Evolutionary conservation across 1,139 yeast species (phyloP), one percentile per base, ranked within the genome.

Genomic region (Kodamaea arcana): DNA sequence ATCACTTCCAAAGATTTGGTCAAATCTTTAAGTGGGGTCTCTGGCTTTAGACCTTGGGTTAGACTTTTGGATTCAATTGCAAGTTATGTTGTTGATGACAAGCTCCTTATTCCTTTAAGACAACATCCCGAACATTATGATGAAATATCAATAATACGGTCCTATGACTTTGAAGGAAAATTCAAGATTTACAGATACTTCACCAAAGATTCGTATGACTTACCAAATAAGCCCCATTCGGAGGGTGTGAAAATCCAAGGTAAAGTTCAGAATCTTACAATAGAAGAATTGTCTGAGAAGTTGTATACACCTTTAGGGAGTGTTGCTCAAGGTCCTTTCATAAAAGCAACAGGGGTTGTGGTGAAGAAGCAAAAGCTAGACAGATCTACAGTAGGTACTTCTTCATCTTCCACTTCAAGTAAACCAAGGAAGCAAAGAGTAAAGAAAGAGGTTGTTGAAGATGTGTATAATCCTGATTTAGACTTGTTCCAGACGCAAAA

Each of bases 141-240:
- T 6, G 35, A 54, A 3, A 36, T 48, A 9, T 44, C 72, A 2
- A 58, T 86, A 2, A 69, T 83, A 1, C 67, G 85, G 39, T 80
- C 81, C 18, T 76, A 80, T 40, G 94, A 84, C 48, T 79, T 80
- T 44, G 79, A 77, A 41, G 94, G 94, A 0, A 78, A 87, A 45
- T 67, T 72, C 43, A 83, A 84, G 48, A 84, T 78, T 46, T 85
- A 78, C 52, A 65, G 94, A 27, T 80, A 84, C 45, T 78, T 81
- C 43, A 70, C 82, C 20, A 41, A 45, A 31, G 32, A 43, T 12
- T 29, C 37, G 29, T 45, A 45, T 33, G 23, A 32, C 2, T 18
- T 37, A 8, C 25, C 33, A 4, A 24, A 30, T 7, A 47, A 42
- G 33, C 35, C 33, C 1, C 36, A 34, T 21, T 37, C 37, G 14